Conservation (phyloP, 768 basidiomycete species). For the Aureoboletus auriporus region DNA sequence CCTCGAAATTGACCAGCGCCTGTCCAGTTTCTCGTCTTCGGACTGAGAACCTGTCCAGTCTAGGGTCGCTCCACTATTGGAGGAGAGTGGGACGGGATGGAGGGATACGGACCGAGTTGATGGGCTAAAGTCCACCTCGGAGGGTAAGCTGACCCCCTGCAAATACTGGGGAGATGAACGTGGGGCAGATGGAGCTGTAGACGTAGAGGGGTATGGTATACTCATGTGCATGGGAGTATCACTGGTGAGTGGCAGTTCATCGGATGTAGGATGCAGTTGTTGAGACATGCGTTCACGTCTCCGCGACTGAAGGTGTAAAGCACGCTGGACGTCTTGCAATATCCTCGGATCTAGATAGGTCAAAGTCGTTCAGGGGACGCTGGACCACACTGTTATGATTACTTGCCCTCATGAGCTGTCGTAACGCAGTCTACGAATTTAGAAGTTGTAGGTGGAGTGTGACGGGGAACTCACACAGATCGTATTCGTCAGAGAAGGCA, state of each 20-base stretch:
- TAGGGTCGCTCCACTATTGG: conserved; percentile 63
- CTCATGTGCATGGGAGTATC: conserved; percentile 25
- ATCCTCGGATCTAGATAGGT: conserved; percentile 63
- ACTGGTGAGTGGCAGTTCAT: conserved; percentile 20
- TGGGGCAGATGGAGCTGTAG: conserved; percentile 14
- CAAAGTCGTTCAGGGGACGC: conserved; percentile 11
- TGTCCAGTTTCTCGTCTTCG: conserved; percentile 57
- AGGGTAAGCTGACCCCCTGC: conserved; percentile 13
- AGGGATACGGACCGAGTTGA: conserved; percentile 43
- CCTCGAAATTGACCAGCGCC: conserved; percentile 54
- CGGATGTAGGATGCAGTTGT: conserved; percentile 14
- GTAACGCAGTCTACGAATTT: conserved; percentile 5
- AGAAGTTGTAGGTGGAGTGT: conserved; percentile 5
- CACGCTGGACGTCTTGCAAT: conserved; percentile 75
- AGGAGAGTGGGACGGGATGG: conserved; percentile 69
- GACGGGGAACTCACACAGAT: conserved; percentile 54
- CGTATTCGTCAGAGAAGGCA: conserved; percentile 72
- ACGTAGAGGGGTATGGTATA: conserved; percentile 31
- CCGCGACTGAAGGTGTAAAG: conserved; percentile 67
- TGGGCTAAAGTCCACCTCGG: conserved; percentile 70
- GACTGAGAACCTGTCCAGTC: conserved; percentile 65
- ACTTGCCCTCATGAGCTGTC: conserved; percentile 72
- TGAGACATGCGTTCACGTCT: conserved; percentile 57
- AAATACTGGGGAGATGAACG: conserved; percentile 21
- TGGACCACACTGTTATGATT: conserved; percentile 1